Evolutionary conservation across 2,329 filamentous ascomycete species (phyloP).

Genomic region (Aspergillus udagawae): DNA sequence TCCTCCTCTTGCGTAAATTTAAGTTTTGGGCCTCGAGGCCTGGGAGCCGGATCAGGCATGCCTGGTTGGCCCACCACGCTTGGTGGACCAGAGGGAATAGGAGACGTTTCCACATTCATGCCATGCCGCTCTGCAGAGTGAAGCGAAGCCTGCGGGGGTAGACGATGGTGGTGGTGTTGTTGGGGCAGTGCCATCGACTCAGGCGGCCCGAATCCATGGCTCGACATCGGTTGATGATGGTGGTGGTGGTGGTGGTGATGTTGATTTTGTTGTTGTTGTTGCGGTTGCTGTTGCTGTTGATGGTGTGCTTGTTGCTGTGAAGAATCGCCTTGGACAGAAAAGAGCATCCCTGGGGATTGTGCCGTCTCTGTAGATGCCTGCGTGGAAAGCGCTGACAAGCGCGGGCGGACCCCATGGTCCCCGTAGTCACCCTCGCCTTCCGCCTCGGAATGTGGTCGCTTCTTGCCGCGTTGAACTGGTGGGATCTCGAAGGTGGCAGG

Average conservation of each 20-base stretch:
- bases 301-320: constrained; percentile 15
- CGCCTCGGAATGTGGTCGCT: constrained; percentile 32
- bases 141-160: constrained; percentile 69
- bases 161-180: constrained; percentile 75
- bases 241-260: not conserved
- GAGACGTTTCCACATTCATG: constrained; percentile 45
- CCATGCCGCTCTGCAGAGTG: constrained; percentile 61
- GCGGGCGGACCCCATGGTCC: constrained; percentile 22
- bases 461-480: constrained; percentile 28
- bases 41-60: constrained; percentile 77
- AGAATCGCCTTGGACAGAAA: constrained; percentile 30
- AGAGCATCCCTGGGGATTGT: constrained; percentile 34
- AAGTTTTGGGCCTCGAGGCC: constrained; percentile 81
- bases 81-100: constrained; percentile 59
- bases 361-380: constrained; percentile 26
- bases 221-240: constrained; percentile 22
- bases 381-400: constrained; percentile 31
- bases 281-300: not conserved
- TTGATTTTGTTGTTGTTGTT: not conserved
- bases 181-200: constrained; percentile 45
- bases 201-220: constrained; percentile 37
- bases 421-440: constrained; percentile 25
- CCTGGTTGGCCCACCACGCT: constrained; percentile 81
- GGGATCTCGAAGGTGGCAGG: constrained; percentile 30
- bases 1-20: constrained; percentile 95